These are phyloP conservation scores for Candida endomychidarum DNA, from an alignment of 805 yeast genomes.

Conservation along the genomic window DNA sequence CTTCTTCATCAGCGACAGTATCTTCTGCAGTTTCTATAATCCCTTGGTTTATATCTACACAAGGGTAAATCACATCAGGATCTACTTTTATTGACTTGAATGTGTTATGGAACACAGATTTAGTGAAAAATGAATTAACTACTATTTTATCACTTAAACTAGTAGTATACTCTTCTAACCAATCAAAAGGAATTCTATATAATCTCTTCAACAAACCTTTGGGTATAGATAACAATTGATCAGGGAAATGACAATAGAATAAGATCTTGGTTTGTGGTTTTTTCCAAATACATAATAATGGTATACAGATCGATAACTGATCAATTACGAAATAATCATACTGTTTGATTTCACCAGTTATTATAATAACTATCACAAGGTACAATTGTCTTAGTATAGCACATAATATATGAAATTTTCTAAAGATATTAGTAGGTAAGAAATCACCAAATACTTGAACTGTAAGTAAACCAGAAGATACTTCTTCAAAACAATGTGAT, in stretches of 20 bases:
- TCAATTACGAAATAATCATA: constrained; percentile 83
- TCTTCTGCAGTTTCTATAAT: constrained; percentile 21
- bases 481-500: constrained; percentile 89
- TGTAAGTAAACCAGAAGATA: constrained; percentile 53
- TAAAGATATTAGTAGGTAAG: constrained; percentile 67
- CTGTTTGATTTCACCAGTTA: constrained; percentile 44
- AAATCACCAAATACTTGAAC: constrained; percentile 81
- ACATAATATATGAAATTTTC: constrained; percentile 73
- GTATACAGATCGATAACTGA: constrained; percentile 83
- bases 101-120: constrained; percentile 60
- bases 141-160: constrained; percentile 73
- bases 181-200: constrained; percentile 82
- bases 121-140: constrained; percentile 88
- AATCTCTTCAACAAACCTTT: constrained; percentile 53
- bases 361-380: constrained; percentile 48
- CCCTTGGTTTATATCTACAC: constrained; percentile 54
- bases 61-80: constrained; percentile 70
- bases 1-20: constrained; percentile 29
- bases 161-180: constrained; percentile 80
- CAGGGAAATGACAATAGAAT: constrained; percentile 97
- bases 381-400: constrained; percentile 83
- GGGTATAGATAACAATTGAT: constrained; percentile 67
- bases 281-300: constrained; percentile 55
- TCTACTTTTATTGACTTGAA: constrained; percentile 46
- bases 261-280: constrained; percentile 50